A percentile compares a stretch with the other conserved stretches of the same genome.
Conservation (phyloP, 2,329 filamentous ascomycete species). For the Verticillium dahliae region DNA sequence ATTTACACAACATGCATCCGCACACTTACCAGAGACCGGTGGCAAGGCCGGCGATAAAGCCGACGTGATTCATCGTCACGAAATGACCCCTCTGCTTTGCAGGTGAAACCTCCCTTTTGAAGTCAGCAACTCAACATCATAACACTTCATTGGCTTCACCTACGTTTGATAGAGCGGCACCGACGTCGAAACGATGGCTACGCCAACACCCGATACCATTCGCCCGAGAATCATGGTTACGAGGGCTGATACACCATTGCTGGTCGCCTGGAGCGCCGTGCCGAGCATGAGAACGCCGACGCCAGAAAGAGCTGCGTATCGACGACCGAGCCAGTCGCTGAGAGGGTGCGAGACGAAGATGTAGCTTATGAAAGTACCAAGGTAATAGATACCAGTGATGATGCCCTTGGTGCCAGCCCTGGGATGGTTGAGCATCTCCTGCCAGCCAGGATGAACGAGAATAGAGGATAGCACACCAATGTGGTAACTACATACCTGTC, state of each 20-base stretch:
- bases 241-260: conserved; percentile 31
- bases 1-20: not conserved
- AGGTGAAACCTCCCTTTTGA: conserved; percentile 44
- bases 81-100: conserved; percentile 46
- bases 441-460: conserved; percentile 49
- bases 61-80: conserved; percentile 54
- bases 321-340: conserved; percentile 44
- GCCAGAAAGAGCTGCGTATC: conserved; percentile 42
- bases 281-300: conserved; percentile 40
- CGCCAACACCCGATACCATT: conserved; percentile 44
- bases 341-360: conserved; percentile 45
- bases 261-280: conserved; percentile 38
- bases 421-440: conserved; percentile 35
- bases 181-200: conserved; percentile 47
- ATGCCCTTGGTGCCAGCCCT: conserved; percentile 39
- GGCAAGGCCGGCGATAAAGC: conserved; percentile 48
- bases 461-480: conserved; percentile 51
- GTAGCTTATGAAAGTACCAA: conserved; percentile 50
- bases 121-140: not conserved
- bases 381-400: conserved; percentile 51
- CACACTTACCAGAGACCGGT: conserved; percentile 43
- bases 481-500: conserved; percentile 38
- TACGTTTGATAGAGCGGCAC: conserved; percentile 53
- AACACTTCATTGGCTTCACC: not conserved
- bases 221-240: conserved; percentile 44